Percentiles rank a stretch among this genome's conserved stretches.
These are phyloP conservation scores for Henckelia pumila DNA, from an alignment of 257 asterid genomes.

Conservation along the genomic window DNA sequence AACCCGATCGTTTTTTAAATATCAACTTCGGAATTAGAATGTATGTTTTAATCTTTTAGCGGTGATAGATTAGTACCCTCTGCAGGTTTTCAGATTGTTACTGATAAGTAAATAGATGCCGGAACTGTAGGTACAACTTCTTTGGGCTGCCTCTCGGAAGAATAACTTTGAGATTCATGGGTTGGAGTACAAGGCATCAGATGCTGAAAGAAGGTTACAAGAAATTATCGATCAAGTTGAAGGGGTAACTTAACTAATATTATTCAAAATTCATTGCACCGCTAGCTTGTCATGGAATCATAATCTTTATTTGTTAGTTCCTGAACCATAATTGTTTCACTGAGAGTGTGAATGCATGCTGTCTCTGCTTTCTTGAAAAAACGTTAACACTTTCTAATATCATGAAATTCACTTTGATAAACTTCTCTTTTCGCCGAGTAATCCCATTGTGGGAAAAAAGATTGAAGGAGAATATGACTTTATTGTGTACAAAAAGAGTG, in stretches of 20 bases:
- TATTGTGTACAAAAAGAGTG: neutral
- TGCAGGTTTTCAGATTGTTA: too few relatives aligned
- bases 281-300: neutral
- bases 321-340: neutral
- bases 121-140: conserved; percentile 59
- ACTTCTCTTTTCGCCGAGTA: too few relatives aligned
- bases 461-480: neutral
- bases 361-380: neutral
- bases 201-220: conserved; percentile 55
- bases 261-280: neutral
- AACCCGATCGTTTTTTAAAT: too few relatives aligned
- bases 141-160: conserved; percentile 65
- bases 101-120: conserved; percentile 8
- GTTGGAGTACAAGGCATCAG: conserved; percentile 51
- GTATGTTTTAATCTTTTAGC: too few relatives aligned
- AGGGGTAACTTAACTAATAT: conserved; percentile 41
- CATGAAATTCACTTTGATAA: neutral
- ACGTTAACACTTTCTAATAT: neutral
- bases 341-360: neutral
- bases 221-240: conserved; percentile 42
- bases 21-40: neutral
- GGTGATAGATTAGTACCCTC: neutral
- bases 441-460: neutral
- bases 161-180: conserved; percentile 64
- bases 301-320: neutral